A percentile compares a stretch with the other conserved stretches of the same genome.
Conservation (phyloP, 1,139 yeast species). For the Diutina neorugosa region DNA sequence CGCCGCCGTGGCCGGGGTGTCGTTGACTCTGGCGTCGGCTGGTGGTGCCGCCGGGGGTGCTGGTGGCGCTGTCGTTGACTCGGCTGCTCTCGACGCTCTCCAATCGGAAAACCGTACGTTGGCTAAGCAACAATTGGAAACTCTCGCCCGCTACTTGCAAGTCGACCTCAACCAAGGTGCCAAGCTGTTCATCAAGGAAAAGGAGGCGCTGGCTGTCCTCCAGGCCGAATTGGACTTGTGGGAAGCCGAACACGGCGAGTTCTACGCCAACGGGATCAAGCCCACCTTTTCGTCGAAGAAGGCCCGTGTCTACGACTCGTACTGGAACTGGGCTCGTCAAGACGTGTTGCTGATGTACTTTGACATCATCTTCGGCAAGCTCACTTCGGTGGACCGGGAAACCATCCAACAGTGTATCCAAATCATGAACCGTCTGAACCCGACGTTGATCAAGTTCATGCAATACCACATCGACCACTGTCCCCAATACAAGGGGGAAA, state of each 20-base stretch:
- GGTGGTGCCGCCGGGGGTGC: conserved; percentile 41
- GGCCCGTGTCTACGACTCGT: conserved; percentile 93
- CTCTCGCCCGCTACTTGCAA: conserved; percentile 88
- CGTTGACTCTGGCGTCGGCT: conserved; percentile 49
- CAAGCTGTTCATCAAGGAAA: conserved; percentile 74
- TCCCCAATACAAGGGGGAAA: conserved; percentile 80
- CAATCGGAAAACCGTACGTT: conserved; percentile 81
- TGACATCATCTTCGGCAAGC: conserved; percentile 89
- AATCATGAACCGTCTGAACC: conserved; percentile 95
- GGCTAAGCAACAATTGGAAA: conserved; percentile 93
- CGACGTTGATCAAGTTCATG: conserved; percentile 89
- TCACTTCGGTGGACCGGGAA: conserved; percentile 86
- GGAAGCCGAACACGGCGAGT: conserved; percentile 92
- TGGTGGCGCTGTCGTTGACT: conserved; percentile 85
- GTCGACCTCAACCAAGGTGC: conserved; percentile 87
- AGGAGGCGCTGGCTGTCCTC: conserved; percentile 71
- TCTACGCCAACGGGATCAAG: conserved; percentile 80
- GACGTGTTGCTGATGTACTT: conserved; percentile 88
- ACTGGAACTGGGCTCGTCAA: conserved; percentile 99
- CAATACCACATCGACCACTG: conserved; percentile 93
- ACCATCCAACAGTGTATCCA: conserved; percentile 93
- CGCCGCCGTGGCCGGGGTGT: conserved; percentile 71
- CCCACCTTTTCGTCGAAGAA: conserved; percentile 87
- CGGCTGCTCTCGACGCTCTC: conserved; percentile 92
- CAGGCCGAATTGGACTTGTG: conserved; percentile 89